Evolutionary conservation across 2,329 filamentous ascomycete genomes (phyloP).

Genomic region (Ophiocordyceps camponoti-saundersi): DNA sequence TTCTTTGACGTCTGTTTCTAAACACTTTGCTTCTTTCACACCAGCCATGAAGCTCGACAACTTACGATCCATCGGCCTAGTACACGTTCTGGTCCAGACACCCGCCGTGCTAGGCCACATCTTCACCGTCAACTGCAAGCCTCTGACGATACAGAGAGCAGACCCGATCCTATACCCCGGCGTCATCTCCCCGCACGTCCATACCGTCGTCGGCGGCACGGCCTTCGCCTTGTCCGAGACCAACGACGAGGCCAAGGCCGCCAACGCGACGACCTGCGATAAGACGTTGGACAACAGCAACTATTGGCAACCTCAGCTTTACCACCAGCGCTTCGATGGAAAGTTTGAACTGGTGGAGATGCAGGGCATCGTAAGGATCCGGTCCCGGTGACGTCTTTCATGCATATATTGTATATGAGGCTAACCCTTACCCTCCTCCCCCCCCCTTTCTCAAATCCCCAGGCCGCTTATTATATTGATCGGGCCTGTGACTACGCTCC

Average conservation of each 20-base stretch:
- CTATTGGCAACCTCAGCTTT: constrained; percentile 50
- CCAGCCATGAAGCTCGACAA: neutral
- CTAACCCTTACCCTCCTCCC: neutral
- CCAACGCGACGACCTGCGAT: constrained; percentile 47
- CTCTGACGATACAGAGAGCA: constrained; percentile 22
- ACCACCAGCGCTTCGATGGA: constrained; percentile 33
- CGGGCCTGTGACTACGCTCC: constrained; percentile 11
- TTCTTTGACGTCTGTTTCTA: neutral
- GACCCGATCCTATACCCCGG: constrained; percentile 45
- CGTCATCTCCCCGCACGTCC: constrained; percentile 34
- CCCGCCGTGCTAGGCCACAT: constrained; percentile 6
- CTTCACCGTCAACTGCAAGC: constrained; percentile 11
- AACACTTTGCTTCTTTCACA: neutral
- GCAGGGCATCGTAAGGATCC: constrained; percentile 9
- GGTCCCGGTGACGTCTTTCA: neutral
- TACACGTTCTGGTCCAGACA: constrained; percentile 17
- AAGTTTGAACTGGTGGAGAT: constrained; percentile 26
- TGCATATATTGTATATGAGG: no score
- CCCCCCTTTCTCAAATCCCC: no score
- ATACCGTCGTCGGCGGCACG: constrained; percentile 45
- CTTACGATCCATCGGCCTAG: neutral
- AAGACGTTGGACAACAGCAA: constrained; percentile 45
- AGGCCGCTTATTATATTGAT: constrained; percentile 12
- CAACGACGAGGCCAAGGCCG: constrained; percentile 31
- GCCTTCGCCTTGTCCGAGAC: constrained; percentile 38